Evolutionary conservation across 139 green algal genomes (phyloP), one percentile per base, ranked within the genome.

Genomic region (Volvox africanus): DNA sequence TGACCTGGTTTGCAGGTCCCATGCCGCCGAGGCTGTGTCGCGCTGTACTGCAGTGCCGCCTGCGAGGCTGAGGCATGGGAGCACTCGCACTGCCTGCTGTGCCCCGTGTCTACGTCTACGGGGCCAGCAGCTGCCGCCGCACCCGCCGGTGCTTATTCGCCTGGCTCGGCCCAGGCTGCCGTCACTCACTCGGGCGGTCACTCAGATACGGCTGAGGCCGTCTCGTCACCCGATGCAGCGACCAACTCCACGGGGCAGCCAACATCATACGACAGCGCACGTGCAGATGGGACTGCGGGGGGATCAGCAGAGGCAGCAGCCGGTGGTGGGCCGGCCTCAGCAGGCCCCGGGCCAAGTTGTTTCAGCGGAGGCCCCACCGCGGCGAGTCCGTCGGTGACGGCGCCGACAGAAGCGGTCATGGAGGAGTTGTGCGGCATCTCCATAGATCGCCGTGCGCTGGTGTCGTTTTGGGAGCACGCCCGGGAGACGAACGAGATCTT

Each of bases 401-500:
- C 78, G 36, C n/a, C 37, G n/a, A 50, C 26, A 36, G 85, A 26
- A 44, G 67, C 1, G 68, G 37, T 18, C 26, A 44, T 24, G 16
- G 89, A 91, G 81, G 69, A 69, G 21, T 22, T 73, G 83, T 71
- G 50, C 78, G 88, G 91, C 30, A 85, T 93, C 1, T 50, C 76
- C 6, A 86, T 93, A 0, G 86, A 94, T 75, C 81, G 91, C 22
- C 28, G 81, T 0, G 93, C 90, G 36, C 44, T 97, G 80, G 79
- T 22, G 11, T 79, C 89, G 32, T 98, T 98, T 73, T 68, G 81
- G 12, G 79, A 93, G 65, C 96, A 97, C 90, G 96, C 97, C 18
- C 92, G 93, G 19, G 83, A 88, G 9, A 97, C 95, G 32, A 98
- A 98, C 62, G 96, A 98, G 90, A 95, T 97, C 62, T 98, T 98